Conservation (phyloP, 78 protist genomes). For the Diacronema lutheri region DNA sequence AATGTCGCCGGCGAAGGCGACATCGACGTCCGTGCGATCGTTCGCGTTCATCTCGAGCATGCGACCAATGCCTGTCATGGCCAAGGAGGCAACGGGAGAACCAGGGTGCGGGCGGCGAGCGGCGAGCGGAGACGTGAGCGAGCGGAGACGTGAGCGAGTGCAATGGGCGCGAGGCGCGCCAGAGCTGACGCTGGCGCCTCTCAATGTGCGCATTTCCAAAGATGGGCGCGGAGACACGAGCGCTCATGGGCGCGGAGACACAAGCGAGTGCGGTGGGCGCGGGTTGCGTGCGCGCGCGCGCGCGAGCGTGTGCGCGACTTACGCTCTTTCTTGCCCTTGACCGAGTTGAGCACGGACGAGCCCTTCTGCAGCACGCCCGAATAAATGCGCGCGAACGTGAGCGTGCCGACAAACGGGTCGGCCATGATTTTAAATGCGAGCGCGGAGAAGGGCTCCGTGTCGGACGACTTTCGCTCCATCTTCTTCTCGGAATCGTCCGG, state of each 20-base stretch:
- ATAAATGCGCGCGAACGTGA: conserved; percentile 89
- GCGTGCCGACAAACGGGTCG: conserved; percentile 36
- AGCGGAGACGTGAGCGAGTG: background rate
- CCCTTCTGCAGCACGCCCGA: conserved; percentile 59
- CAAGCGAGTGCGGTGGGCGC: no score
- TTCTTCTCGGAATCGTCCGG: background rate
- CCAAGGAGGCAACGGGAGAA: no score
- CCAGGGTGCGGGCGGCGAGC: no score
- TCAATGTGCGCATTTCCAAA: no score
- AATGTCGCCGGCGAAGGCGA: conserved; percentile 84
- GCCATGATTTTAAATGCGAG: conserved; percentile 79
- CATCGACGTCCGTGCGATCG: conserved; percentile 67
- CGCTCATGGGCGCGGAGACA: no score
- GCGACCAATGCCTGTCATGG: no score
- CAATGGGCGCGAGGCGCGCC: background rate
- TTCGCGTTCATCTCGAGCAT: conserved; percentile 89
- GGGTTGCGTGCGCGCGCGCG: no score
- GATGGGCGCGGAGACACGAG: no score
- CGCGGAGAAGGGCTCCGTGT: conserved; percentile 40
- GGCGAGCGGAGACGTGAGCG: background rate
- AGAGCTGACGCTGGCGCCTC: no score
- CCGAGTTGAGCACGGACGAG: background rate
- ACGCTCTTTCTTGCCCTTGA: conserved; percentile 1
- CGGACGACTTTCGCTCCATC: conserved; percentile 13
- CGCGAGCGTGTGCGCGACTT: no score